Evolutionary conservation across 192 early-diverging fungal genomes (phyloP), one percentile per base, ranked within the genome.

Genomic region (Coemansia sp.): DNA sequence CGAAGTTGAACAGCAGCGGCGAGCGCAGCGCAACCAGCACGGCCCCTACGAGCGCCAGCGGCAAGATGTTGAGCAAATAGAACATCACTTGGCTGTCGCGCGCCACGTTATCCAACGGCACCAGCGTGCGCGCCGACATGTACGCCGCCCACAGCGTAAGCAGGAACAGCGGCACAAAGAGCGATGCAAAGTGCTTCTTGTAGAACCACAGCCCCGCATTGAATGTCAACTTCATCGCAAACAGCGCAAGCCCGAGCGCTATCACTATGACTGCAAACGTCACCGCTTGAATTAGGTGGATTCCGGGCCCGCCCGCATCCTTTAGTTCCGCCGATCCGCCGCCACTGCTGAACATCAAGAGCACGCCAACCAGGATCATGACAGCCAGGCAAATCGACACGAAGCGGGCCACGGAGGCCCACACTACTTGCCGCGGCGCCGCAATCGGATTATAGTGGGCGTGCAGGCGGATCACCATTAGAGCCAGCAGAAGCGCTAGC

Each of bases 1-100:
- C 69, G 64, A 81, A 81, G 43, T 81, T 76, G 48, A 66, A 76
- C 21, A 68, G 16, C 34, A 67, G 45, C 26, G 78, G 73, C 20
- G 73, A 66, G 2, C 66, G 60, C 9, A 76, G 48, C 6, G 62
- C 34, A 0, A 69, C 30, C 18, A 76, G 24, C 2, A 45, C 53
- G 16, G 51, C 20, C 2, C 70, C 78, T n/a, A 51, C 20, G 5
- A 75, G 14, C 2, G 68, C 11, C n/a, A 81, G 64, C 20, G 73
- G 69, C 24, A 38, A 21, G 35, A 63, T 39, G 45, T 64, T 56
- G 1, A 76, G 55, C 30, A 72, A n/a, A 8, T 69, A 67, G 26
- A 71, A 46, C 55, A 64, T 24, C 18, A 41, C 49, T 21, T 71
- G 55, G 75, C 56, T 71, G 48, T 38, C 59, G 18, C 69, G 51